Base-by-base conservation (phyloP, 2,329 filamentous ascomycete genomes). In the Amauroascus niger region DNA sequence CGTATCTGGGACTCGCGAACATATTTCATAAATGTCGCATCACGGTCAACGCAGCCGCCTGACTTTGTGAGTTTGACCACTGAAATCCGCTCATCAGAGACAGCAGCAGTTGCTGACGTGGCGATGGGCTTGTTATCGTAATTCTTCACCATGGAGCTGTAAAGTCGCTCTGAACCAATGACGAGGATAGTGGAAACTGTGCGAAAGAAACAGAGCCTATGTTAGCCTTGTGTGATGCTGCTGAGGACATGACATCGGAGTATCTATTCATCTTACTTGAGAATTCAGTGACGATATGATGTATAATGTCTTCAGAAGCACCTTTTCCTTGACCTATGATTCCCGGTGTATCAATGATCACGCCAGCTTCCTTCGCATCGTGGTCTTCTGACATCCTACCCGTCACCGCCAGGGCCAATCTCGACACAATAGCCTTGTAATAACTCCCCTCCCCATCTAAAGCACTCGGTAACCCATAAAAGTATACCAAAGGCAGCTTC, bases 401-500 rank as follows among this genome's bases (percentile, higher is more conserved):
- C 24, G 83, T 86, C 3, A 88, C 86, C 7, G 87, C 84, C 16
- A 91, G 77, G 0, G 88, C 89, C 65, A 97, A 75, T 58, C 86
- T 80, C 44, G 84, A 87, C 22, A 87, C 74, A 57, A 96, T 72
- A 11, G 83, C 79, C 64, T 82, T 85, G 72, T 86, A 97, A 41
- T 91, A 71, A 32, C 75, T 78, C 0, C 79, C 76, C 57, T 88
- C 86, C 48, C 88, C 86, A 61, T 88, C 84, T 0, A 72, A 59
- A 18, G 88, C 80, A 57, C 77, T 82, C 50, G 80, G 77, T 58
- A 86, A 75, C 14, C 93, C 91, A 67, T 87, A 95, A 69, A 89
- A 88, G 66, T 95, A 95, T 26, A 91, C 88, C 52, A 98, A 73
- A 4, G 93, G 93, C 62, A 95, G 76, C 74, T 96, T 97, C 50